A percentile compares a stretch with the other conserved stretches of the same genome.
phyloP scores from a whole-genome alignment of 441 rosid species.

The Erodium trifolium region DNA sequence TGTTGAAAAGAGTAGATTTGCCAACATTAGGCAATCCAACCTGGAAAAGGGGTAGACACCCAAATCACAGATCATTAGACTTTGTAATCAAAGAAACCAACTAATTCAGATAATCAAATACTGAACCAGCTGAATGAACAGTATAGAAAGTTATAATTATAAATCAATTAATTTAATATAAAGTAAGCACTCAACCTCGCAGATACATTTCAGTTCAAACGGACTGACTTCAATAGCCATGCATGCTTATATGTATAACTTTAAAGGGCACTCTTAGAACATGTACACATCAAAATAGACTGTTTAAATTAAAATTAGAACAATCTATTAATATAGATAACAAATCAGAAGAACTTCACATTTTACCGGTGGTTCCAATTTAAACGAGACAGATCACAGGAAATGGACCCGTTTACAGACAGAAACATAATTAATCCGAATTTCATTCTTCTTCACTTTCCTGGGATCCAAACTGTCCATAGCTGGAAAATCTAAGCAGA shows the following conservation, averaged over 20 bases:
- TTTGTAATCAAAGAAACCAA: neutral
- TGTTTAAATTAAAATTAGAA: neutral
- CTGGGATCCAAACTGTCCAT: neutral
- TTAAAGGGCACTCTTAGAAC: neutral
- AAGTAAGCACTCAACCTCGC: neutral
- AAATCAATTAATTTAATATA: neutral
- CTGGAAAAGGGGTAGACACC: constrained; percentile 28
- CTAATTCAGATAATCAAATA: neutral
- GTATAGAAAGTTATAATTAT: neutral
- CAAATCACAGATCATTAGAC: neutral
- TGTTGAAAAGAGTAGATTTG: constrained; percentile 90
- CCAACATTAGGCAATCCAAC: constrained; percentile 98
- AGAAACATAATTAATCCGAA: neutral
- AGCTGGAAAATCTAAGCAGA: neutral
- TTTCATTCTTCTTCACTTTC: neutral
- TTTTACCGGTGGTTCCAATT: neutral
- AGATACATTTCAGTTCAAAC: neutral
- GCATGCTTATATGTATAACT: neutral
- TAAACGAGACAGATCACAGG: neutral
- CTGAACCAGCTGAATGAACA: neutral
- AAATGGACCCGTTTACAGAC: neutral
- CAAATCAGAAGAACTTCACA: neutral
- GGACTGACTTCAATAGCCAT: neutral
- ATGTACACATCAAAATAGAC: too few relatives aligned
- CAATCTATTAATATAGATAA: neutral